Base-by-base conservation (phyloP, 1,139 yeast species). In the Insectozyma bohioensis region DNA sequence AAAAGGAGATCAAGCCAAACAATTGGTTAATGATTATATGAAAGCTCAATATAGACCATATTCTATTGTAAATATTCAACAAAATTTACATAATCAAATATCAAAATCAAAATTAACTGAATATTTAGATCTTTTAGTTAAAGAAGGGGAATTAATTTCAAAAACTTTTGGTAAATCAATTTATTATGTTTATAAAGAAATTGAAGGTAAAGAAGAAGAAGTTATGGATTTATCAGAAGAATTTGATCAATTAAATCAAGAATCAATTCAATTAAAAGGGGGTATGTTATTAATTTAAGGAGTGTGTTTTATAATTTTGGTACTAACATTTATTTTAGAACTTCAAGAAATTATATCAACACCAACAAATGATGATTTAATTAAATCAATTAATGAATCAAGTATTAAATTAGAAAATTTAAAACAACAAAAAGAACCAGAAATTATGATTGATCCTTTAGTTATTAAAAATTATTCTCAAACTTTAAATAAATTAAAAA, bases 11-110 rank as follows among this genome's bases (percentile, higher is more conserved):
- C 32, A 38, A 6, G 42, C 36, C 6, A 34, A 34, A 15, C 2
- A 8, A 4, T 14, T 43, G 20, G 41, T 49, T 2, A 26, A 28
- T 16, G 37, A 46, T 4, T 66, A 66, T 40, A 45, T 68, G 46
- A 50, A 45, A 24, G 47, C 52, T 4, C 68, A 59, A 44, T 67
- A 63, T 47, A 53, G 63, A 34, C 73, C 71, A 7, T 62, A 60
- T 39, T 64, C 64, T 0, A 46, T 59, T 4, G 52, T 55, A 25
- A 72, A 66, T 45, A 50, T 66, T n/a, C 48, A 61, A 8, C 51
- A 58, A 24, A 66, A 65, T 33, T 36, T 65, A 31, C 68, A 63
- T 33, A 59, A 55, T 34, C 47, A 47, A 32, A 40, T 63, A 2
- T 46, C 51, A 14, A 64, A 59, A 37, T 33, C 54, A 6, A 48